These are phyloP conservation scores for Xylariaceae sp. DNA, from an alignment of 2,329 filamentous ascomycete genomes.

Conservation along the genomic window DNA sequence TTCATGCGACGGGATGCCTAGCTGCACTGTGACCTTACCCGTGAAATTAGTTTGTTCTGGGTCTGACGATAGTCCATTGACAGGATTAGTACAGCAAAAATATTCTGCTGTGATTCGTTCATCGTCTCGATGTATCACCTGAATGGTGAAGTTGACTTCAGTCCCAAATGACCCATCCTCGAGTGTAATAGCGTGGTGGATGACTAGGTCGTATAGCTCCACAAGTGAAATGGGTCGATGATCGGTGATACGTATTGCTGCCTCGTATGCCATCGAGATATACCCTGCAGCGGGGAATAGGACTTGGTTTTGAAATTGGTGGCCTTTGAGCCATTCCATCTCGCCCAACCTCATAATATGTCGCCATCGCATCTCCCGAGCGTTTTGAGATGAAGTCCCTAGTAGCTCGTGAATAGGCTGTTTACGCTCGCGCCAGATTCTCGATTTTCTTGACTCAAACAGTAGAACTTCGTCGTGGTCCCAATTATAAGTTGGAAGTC, in stretches of 20 bases:
- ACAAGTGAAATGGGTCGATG: not conserved
- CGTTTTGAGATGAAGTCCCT: not conserved
- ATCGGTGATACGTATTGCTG: not conserved
- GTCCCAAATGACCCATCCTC: no score
- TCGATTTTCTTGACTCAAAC: constrained; percentile 8
- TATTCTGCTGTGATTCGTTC: no score
- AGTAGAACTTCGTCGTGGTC: constrained; percentile 10
- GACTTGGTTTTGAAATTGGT: constrained; percentile 6
- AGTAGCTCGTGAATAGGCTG: not conserved
- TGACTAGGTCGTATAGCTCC: no score
- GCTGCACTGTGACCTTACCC: no score
- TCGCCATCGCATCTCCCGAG: constrained; percentile 5
- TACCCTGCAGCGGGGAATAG: constrained; percentile 12
- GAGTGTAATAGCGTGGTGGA: no score
- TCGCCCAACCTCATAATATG: constrained; percentile 11
- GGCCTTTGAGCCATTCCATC: constrained; percentile 8
- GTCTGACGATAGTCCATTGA: no score
- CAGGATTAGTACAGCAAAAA: no score
- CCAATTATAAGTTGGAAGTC: constrained; percentile 14
- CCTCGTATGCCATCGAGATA: constrained; percentile 4
- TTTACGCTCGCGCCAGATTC: not conserved
- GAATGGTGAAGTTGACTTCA: no score
- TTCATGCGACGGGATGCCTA: no score
- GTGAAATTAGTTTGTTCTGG: no score
- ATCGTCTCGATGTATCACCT: no score